phyloP scores from a whole-genome alignment of 1,284 basidiomycete genomes.

The Ustilago nuda region DNA sequence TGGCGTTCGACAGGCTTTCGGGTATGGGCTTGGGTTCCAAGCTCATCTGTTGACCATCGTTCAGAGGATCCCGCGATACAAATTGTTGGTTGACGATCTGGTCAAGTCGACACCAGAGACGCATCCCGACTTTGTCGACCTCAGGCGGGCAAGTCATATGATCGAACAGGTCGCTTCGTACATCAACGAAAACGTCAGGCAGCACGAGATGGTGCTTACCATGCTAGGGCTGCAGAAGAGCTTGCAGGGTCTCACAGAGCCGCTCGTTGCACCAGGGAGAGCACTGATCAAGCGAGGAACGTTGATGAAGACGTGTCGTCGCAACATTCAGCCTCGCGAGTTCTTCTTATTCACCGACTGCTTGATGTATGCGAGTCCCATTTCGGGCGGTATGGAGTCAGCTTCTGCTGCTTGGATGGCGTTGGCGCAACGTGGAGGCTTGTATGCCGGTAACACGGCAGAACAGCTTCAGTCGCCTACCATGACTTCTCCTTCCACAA shows the following conservation, averaged over 20 bases:
- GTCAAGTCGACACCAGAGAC: constrained; percentile 58
- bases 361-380: constrained; percentile 61
- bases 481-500: constrained; percentile 72
- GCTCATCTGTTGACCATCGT: constrained; percentile 67
- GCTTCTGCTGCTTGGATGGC: constrained; percentile 59
- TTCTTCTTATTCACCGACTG: constrained; percentile 69
- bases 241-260: constrained; percentile 59
- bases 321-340: constrained; percentile 65
- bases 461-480: constrained; percentile 25
- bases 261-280: constrained; percentile 63
- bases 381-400: constrained; percentile 55
- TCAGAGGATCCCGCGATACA: constrained; percentile 68
- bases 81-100: constrained; percentile 62
- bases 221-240: constrained; percentile 65
- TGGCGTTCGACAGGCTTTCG: constrained; percentile 42
- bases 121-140: constrained; percentile 56
- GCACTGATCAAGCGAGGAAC: constrained; percentile 61
- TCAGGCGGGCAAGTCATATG: constrained; percentile 50
- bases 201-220: constrained; percentile 66
- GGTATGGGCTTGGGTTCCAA: constrained; percentile 64
- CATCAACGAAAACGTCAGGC: constrained; percentile 67
- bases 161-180: constrained; percentile 63
- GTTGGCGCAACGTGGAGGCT: constrained; percentile 77
- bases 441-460: constrained; percentile 22
- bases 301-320: constrained; percentile 65